Percentiles rank a stretch among this genome's conserved stretches.
These are phyloP conservation scores for Schizonepeta tenuifolia DNA, from an alignment of 257 asterid genomes.

Conservation along the genomic window DNA sequence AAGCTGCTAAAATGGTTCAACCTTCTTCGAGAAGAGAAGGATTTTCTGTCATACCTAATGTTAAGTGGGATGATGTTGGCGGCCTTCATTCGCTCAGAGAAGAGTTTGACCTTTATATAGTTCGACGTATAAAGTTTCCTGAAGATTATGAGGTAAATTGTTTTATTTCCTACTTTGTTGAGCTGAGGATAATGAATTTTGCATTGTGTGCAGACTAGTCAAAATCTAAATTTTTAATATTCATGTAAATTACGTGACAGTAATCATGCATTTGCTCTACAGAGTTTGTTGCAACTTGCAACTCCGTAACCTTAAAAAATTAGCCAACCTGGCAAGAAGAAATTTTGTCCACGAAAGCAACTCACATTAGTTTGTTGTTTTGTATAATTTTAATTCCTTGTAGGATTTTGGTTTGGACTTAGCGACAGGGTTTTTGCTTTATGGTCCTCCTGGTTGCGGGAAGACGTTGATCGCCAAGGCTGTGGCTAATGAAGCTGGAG, in stretches of 20 bases:
- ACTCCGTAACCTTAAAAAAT: background rate
- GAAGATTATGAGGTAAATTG: slow-evolving; percentile 64
- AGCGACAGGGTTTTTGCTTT: slow-evolving; percentile 87
- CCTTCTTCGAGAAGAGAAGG: slow-evolving; percentile 93
- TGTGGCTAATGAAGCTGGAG: slow-evolving; percentile 92
- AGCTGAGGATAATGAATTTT: slow-evolving; percentile 20
- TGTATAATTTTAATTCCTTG: slow-evolving; percentile 31
- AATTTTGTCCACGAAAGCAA: background rate
- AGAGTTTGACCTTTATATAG: slow-evolving; percentile 67
- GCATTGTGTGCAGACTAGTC: slow-evolving; percentile 13
- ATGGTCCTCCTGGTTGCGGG: slow-evolving; percentile 99
- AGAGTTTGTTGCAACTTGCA: slow-evolving; percentile 8
- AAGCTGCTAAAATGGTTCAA: slow-evolving; percentile 78
- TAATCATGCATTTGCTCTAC: slow-evolving; percentile 6
- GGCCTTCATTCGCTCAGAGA: slow-evolving; percentile 69
- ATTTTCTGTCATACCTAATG: slow-evolving; percentile 81
- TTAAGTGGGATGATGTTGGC: slow-evolving; percentile 93
- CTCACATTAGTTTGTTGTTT: background rate
- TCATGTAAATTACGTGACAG: background rate
- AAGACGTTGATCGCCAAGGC: slow-evolving; percentile 96
- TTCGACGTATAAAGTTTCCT: slow-evolving; percentile 72
- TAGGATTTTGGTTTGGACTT: slow-evolving; percentile 67
- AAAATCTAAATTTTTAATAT: background rate
- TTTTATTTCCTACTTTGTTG: slow-evolving; percentile 10
- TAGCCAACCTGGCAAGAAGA: slow-evolving; percentile 3